Evolutionary conservation across 192 early-diverging fungal species (phyloP).

Genomic region (Coemansia sp.): DNA sequence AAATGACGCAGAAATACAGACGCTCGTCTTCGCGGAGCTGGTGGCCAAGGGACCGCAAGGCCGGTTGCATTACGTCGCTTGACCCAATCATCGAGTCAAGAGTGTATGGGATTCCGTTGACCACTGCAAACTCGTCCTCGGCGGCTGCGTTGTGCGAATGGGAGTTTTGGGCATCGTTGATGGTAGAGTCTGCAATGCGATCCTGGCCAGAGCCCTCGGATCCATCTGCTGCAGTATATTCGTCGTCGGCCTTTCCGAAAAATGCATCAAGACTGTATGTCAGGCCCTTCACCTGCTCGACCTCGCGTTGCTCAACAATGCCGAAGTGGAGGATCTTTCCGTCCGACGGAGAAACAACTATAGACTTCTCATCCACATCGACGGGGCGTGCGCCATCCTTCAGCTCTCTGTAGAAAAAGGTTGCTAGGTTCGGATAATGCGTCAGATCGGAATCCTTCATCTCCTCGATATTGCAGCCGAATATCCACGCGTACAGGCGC

Average conservation of each 20-base stretch:
- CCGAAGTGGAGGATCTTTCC: slow-evolving; percentile 91
- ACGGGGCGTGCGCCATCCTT: slow-evolving; percentile 77
- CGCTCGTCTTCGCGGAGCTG: slow-evolving; percentile 64
- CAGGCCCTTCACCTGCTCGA: slow-evolving; percentile 95
- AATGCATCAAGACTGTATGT: slow-evolving; percentile 89
- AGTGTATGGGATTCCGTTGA: slow-evolving; percentile 85
- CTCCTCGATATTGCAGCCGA: slow-evolving; percentile 91
- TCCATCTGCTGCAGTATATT: background rate
- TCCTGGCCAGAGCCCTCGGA: background rate
- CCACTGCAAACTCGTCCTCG: slow-evolving; percentile 83
- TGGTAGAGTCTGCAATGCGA: slow-evolving; percentile 50
- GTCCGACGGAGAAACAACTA: slow-evolving; percentile 83
- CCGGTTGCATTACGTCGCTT: slow-evolving; percentile 36
- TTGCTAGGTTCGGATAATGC: slow-evolving; percentile 79
- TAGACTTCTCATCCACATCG: slow-evolving; percentile 44
- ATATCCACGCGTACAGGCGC: slow-evolving; percentile 77
- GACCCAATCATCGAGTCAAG: slow-evolving; percentile 72
- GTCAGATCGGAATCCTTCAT: slow-evolving; percentile 82
- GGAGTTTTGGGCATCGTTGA: slow-evolving; percentile 33
- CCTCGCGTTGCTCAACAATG: slow-evolving; percentile 67
- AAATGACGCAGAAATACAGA: slow-evolving; percentile 90
- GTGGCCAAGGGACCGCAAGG: slow-evolving; percentile 44
- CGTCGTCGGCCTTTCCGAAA: slow-evolving; percentile 61
- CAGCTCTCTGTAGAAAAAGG: slow-evolving; percentile 93
- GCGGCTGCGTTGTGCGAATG: slow-evolving; percentile 67